A percentile compares a stretch with the other conserved stretches of the same genome.
phyloP scores from a whole-genome alignment of 768 basidiomycete genomes.

The Rhodosporidiobolus sp. region DNA sequence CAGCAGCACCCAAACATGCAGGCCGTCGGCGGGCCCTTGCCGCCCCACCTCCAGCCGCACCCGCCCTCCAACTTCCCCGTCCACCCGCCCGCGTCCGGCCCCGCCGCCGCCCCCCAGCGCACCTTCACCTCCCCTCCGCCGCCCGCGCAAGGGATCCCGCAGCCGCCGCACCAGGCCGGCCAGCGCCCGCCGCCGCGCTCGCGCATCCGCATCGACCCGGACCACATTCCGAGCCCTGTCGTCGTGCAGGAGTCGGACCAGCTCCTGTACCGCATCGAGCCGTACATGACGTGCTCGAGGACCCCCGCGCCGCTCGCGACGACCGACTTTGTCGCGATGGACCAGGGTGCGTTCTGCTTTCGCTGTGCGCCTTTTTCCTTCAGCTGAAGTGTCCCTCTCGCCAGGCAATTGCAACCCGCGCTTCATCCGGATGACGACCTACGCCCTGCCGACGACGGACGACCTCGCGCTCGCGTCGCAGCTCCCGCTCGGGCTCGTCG shows the following conservation, averaged over 20 bases:
- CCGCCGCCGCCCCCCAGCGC: background rate
- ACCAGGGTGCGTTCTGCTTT: slow-evolving; percentile 63
- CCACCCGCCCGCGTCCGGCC: slow-evolving; percentile 40
- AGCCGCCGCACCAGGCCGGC: slow-evolving; percentile 69
- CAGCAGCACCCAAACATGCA: background rate
- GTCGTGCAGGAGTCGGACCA: slow-evolving; percentile 75
- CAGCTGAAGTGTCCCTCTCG: background rate
- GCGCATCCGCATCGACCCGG: slow-evolving; percentile 76
- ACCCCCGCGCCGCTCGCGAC: slow-evolving; percentile 75
- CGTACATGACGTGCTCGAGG: slow-evolving; percentile 62
- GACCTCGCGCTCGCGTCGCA: slow-evolving; percentile 75
- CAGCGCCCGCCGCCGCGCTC: slow-evolving; percentile 60
- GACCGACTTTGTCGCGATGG: slow-evolving; percentile 80
- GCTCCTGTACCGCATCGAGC: slow-evolving; percentile 65
- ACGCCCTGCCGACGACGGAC: slow-evolving; percentile 77
- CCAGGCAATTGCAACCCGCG: slow-evolving; percentile 86
- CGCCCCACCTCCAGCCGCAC: too few relatives aligned
- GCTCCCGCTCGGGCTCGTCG: slow-evolving; percentile 75
- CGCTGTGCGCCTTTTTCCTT: background rate
- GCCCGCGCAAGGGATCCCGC: slow-evolving; percentile 53
- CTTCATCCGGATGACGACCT: slow-evolving; percentile 82
- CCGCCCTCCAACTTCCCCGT: background rate
- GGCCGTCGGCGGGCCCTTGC: too few relatives aligned
- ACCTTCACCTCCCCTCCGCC: background rate
- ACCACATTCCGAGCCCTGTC: slow-evolving; percentile 87